Conservation (phyloP, 257 asterid species). For the Solanum rostratum region DNA sequence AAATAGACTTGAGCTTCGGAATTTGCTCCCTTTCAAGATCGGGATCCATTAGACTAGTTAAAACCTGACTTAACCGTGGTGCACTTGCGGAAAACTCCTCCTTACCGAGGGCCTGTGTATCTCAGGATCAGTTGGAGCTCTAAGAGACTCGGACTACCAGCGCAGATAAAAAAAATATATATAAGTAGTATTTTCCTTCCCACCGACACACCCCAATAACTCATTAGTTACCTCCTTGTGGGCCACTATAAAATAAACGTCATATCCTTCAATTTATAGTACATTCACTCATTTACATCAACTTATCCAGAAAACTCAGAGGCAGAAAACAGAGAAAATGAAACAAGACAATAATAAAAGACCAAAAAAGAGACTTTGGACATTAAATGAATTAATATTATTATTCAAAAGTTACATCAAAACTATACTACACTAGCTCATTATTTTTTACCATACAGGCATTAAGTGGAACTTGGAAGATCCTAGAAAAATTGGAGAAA, state of each 20-base stretch:
- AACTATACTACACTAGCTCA: not conserved
- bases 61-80: too few relatives aligned
- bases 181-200: not conserved
- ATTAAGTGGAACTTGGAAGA: not conserved
- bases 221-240: not conserved
- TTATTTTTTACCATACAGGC: not conserved
- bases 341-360: not conserved
- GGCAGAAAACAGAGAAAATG: not conserved
- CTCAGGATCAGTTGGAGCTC: too few relatives aligned
- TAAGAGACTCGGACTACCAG: too few relatives aligned
- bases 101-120: too few relatives aligned
- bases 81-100: too few relatives aligned
- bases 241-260: not conserved
- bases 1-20: too few relatives aligned
- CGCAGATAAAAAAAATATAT: too few relatives aligned
- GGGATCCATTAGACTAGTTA: too few relatives aligned
- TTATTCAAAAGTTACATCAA: not conserved
- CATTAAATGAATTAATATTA: not conserved
- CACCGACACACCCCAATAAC: not conserved
- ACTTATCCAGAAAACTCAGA: not conserved
- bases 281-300: not conserved
- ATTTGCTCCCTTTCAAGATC: too few relatives aligned
- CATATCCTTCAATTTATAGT: not conserved
- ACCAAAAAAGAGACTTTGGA: too few relatives aligned
- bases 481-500: not conserved